These are phyloP conservation scores for Porogramme epimiltina DNA, from an alignment of 1,284 basidiomycete species.

Conservation along the genomic window DNA sequence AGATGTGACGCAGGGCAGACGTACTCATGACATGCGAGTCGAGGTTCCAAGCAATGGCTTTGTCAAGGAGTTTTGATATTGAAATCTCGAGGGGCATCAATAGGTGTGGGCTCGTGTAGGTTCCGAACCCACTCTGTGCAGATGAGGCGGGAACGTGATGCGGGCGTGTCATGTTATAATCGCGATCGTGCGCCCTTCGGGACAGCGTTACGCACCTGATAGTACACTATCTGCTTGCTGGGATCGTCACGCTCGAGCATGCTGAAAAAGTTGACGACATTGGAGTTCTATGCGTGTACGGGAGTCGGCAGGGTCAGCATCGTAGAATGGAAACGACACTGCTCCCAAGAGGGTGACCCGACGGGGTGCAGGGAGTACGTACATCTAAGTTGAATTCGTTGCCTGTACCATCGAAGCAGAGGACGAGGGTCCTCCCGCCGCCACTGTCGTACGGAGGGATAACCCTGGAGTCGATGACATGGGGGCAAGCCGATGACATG, in stretches of 20 bases:
- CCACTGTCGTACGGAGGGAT: constrained; percentile 35
- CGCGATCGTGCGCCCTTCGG: constrained; percentile 9
- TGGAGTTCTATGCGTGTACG: constrained; percentile 54
- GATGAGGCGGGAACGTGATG: background rate
- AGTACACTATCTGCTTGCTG: constrained; percentile 59
- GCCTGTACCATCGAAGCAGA: constrained; percentile 63
- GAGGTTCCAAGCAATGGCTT: constrained; percentile 54
- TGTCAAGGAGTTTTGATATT: constrained; percentile 47
- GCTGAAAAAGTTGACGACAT: constrained; percentile 60
- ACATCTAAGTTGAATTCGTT: constrained; percentile 59
- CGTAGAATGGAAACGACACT: background rate
- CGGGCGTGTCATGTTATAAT: constrained; percentile 4
- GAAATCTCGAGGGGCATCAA: constrained; percentile 41
- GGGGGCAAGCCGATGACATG: constrained; percentile 20
- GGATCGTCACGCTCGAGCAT: constrained; percentile 55
- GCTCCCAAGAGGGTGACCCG: background rate
- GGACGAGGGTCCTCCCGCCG: constrained; percentile 42
- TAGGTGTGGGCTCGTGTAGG: constrained; percentile 51
- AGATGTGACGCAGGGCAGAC: constrained; percentile 12
- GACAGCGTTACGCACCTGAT: constrained; percentile 46
- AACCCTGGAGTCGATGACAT: constrained; percentile 24
- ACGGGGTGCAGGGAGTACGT: constrained; percentile 20
- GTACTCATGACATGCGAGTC: constrained; percentile 57
- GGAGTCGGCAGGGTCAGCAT: background rate
- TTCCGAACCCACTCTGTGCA: constrained; percentile 51